Evolutionary conservation across 1,139 yeast genomes (phyloP), one percentile per base, ranked within the genome.

Genomic region (Arxiozyma heterogenica): DNA sequence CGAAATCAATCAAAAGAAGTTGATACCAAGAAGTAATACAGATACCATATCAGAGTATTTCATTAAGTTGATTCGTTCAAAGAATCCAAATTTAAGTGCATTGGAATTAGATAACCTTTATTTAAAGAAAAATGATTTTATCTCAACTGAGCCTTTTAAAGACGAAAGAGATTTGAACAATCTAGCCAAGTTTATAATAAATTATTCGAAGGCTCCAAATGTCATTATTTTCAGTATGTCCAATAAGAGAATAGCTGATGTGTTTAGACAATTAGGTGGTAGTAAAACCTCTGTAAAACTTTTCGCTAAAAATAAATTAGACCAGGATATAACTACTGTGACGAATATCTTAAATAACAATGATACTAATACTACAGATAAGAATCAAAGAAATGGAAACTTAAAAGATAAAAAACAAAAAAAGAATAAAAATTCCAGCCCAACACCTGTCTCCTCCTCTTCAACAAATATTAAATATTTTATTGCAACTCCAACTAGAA

Each of bases 401-500:
- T 47, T 39, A 41, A 53, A 50, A 38, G 21, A 34, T 18, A 53
- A 51, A 39, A 53, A 53, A 18, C 49, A 55, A n/a, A 23, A 42
- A 9, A 48, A 56, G 44, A 54, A 54, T 18, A 58, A 57, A 46
- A 60, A 57, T 7, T 27, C 30, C 42, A 41, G 54, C 30, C 53
- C 55, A 18, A 58, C 57, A 42, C 58, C 57, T 42, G 30, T 27
- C 30, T 27, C 30, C 11, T 27, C 30, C 11, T 49, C 44, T 15
- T 34, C 39, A 12, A 55, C 54, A 11, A 50, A 47, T 18, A 55
- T 64, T 2, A 65, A 61, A 50, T 66, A 64, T 52, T 72, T 83
- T 50, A 77, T 84, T 55, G 77, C 83, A 50, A 83, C 88, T 0
- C 84, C 88, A 4, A 81, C 80, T 1, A 73, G 89, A 60, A 67